phyloP scores from a whole-genome alignment of 2,329 filamentous ascomycete species.

The Paracorniculantispora psalliotae region DNA sequence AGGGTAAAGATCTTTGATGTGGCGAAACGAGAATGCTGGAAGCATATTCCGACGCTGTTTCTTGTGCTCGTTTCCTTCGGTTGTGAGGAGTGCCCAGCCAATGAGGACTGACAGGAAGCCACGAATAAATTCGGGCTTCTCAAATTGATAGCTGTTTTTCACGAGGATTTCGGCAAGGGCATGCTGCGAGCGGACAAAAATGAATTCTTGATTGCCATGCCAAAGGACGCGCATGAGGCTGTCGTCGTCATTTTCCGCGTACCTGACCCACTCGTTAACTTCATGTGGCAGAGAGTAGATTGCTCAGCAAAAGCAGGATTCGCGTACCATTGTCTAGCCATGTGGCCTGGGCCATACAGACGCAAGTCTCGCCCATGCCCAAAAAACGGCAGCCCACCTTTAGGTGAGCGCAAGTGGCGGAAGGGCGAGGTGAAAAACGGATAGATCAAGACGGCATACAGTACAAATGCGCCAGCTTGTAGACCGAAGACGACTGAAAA shows the following conservation, averaged over 20 bases:
- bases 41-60: slow-evolving; percentile 26
- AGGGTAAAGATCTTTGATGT: slow-evolving; percentile 29
- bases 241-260: slow-evolving; percentile 55
- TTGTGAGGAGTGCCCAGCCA: slow-evolving; percentile 48
- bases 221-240: slow-evolving; percentile 60
- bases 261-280: slow-evolving; percentile 34
- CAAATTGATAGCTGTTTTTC: slow-evolving; percentile 60
- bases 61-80: slow-evolving; percentile 29
- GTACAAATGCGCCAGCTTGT: background rate
- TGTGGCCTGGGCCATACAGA: background rate
- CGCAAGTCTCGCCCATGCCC: background rate
- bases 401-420: slow-evolving; percentile 33
- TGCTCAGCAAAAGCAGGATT: background rate
- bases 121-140: slow-evolving; percentile 48
- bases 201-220: slow-evolving; percentile 51
- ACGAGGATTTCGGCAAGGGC: slow-evolving; percentile 60
- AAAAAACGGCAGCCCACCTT: slow-evolving; percentile 17
- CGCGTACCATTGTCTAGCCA: slow-evolving; percentile 65
- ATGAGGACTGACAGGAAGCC: slow-evolving; percentile 79
- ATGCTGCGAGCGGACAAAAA: slow-evolving; percentile 54
- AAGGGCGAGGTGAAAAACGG: slow-evolving; percentile 33
- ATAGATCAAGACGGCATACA: slow-evolving; percentile 31
- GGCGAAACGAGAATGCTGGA: slow-evolving; percentile 26
- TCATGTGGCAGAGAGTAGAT: background rate
- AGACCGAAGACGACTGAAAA: background rate